Percentiles rank a stretch among this genome's conserved stretches.
These are phyloP conservation scores for Prunus armeniaca DNA, from an alignment of 306 rosid genomes.

Conservation along the genomic window DNA sequence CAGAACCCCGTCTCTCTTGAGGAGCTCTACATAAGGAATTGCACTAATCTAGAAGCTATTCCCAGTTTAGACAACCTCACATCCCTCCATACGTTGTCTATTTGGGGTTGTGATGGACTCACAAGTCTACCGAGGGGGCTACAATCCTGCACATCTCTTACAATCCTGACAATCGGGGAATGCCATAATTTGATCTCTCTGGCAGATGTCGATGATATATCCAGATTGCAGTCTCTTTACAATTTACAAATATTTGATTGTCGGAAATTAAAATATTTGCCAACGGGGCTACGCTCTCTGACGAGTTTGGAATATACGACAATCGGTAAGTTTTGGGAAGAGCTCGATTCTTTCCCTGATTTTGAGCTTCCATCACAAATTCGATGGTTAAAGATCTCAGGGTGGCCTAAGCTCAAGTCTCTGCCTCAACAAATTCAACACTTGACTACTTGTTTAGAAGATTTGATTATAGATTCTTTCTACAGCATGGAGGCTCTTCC, in stretches of 20 bases:
- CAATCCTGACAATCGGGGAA: accelerated
- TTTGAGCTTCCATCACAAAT: not conserved
- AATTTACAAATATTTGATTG: accelerated
- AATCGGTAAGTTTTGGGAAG: not conserved
- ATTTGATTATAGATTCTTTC: accelerated
- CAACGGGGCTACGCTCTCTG: not conserved
- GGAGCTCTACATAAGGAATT: accelerated
- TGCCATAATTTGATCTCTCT: not conserved
- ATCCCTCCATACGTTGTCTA: not conserved
- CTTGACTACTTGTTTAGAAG: too few species aligned
- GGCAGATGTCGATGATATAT: not conserved
- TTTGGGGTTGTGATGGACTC: not conserved
- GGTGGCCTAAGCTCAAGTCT: not conserved
- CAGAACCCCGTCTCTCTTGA: too few species aligned
- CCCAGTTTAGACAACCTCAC: too few species aligned
- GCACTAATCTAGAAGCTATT: too few species aligned
- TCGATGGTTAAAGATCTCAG: accelerated
- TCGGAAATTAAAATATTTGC: not conserved
- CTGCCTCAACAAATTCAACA: too few species aligned
- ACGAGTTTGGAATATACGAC: accelerated
- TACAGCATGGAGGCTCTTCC: too few species aligned
- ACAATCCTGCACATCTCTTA: not conserved
- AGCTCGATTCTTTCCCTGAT: not conserved
- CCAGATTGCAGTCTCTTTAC: not conserved
- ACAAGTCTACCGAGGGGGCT: not conserved